Evolutionary conservation across 495 filamentous ascomycete species (phyloP).

Genomic region (Opeltia flavorubescens): DNA sequence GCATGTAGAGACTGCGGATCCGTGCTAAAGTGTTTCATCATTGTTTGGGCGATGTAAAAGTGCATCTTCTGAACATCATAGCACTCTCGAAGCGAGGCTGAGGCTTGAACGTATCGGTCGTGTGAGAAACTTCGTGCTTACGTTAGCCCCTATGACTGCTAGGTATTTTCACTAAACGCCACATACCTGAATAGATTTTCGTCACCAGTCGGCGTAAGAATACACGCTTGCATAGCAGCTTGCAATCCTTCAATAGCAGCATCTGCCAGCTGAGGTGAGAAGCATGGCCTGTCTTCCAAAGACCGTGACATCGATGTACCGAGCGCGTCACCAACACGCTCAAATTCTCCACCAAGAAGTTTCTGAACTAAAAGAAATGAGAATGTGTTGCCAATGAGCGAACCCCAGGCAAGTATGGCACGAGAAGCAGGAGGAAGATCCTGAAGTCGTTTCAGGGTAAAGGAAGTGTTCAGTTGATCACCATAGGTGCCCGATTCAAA

Average conservation of each 20-base stretch:
- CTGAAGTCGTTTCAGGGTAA: slow-evolving; percentile 59
- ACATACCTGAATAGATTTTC: slow-evolving; percentile 54
- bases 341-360: slow-evolving; percentile 54
- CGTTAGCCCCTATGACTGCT: background rate
- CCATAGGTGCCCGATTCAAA: slow-evolving; percentile 65
- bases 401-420: slow-evolving; percentile 76
- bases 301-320: slow-evolving; percentile 23
- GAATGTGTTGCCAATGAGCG: slow-evolving; percentile 63
- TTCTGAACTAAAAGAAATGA: slow-evolving; percentile 68
- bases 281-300: slow-evolving; percentile 16
- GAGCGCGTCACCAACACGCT: slow-evolving; percentile 33
- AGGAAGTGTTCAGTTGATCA: slow-evolving; percentile 63
- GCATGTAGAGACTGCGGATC: slow-evolving; percentile 47
- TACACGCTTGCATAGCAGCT: slow-evolving; percentile 58
- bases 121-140: slow-evolving; percentile 52
- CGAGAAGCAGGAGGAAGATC: slow-evolving; percentile 59
- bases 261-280: slow-evolving; percentile 22
- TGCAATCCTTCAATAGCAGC: slow-evolving; percentile 63
- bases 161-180: background rate
- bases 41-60: slow-evolving; percentile 64
- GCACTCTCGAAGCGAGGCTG: slow-evolving; percentile 52
- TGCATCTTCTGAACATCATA: slow-evolving; percentile 64
- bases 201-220: slow-evolving; percentile 58
- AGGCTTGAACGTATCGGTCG: slow-evolving; percentile 68
- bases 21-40: slow-evolving; percentile 52